Percentiles rank a stretch among this genome's conserved stretches.
Evolutionary conservation across 2,329 filamentous ascomycete species (phyloP).

Genomic region (Cercospora janseana): DNA sequence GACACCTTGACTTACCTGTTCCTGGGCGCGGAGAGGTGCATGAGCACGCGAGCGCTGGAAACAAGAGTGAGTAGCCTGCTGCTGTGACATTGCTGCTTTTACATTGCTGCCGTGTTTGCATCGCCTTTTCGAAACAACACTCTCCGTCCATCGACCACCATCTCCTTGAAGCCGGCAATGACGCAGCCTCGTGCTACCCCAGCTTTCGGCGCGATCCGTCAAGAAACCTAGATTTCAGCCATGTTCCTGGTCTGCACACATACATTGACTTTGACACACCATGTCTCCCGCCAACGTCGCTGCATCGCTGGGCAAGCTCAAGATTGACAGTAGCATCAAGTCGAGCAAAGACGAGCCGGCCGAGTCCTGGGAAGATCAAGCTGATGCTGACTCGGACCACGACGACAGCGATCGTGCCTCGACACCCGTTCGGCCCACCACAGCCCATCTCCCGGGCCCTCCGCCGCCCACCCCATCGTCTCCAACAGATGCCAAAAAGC

Average conservation of each 20-base stretch:
- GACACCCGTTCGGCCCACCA: constrained; percentile 29
- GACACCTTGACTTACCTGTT: constrained; percentile 7
- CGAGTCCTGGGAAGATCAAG: constrained; percentile 78
- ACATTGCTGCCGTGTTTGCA: not conserved
- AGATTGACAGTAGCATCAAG: constrained; percentile 35
- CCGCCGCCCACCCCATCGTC: constrained; percentile 69
- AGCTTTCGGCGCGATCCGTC: constrained; percentile 5
- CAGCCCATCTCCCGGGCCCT: constrained; percentile 45
- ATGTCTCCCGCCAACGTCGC: constrained; percentile 25
- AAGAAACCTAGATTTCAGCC: constrained; percentile 1
- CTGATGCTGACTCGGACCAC: constrained; percentile 43
- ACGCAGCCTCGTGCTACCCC: not conserved
- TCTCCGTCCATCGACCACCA: no score
- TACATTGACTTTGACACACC: not conserved
- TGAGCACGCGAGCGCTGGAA: not conserved
- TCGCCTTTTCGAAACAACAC: no score
- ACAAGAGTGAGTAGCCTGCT: not conserved
- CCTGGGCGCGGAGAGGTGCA: constrained; percentile 1
- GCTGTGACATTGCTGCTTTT: not conserved
- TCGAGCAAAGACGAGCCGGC: constrained; percentile 37
- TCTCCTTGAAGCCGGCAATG: not conserved
- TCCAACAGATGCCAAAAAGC: constrained; percentile 40
- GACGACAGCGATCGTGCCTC: constrained; percentile 35
- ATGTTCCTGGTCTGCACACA: no score
- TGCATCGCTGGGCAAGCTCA: constrained; percentile 36